These are phyloP conservation scores for Colletotrichum tropicicola DNA, from an alignment of 2,329 filamentous ascomycete genomes.

Conservation along the genomic window DNA sequence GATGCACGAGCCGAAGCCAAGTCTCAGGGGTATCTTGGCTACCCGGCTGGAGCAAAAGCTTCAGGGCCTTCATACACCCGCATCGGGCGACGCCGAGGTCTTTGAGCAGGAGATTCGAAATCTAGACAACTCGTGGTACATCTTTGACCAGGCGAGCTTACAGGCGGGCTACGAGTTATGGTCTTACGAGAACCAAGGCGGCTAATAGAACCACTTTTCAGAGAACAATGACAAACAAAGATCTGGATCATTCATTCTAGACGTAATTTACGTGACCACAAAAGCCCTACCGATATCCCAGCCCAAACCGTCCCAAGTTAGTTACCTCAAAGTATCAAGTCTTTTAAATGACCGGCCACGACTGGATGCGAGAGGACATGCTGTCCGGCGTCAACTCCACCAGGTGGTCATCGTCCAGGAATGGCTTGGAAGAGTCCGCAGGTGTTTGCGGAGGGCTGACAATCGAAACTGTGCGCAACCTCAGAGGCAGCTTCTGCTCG, in stretches of 20 bases:
- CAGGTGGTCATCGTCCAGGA: slow-evolving; percentile 11
- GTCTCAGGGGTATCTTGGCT: slow-evolving; percentile 35
- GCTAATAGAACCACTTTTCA: background rate
- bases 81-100: slow-evolving; percentile 20
- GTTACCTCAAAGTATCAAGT: background rate
- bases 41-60: slow-evolving; percentile 38
- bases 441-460: slow-evolving; percentile 33
- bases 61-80: slow-evolving; percentile 35
- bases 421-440: slow-evolving; percentile 14
- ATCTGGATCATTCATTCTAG: background rate
- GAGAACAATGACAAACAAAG: background rate
- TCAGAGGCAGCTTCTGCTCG: slow-evolving; percentile 52
- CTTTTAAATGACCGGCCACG: slow-evolving; percentile 20
- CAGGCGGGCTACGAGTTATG: slow-evolving; percentile 33
- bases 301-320: background rate
- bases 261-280: background rate
- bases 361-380: slow-evolving; percentile 31
- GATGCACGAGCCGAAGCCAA: slow-evolving; percentile 38
- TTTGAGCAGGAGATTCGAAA: slow-evolving; percentile 24
- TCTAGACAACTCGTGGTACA: slow-evolving; percentile 37
- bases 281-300: background rate
- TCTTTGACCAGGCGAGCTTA: slow-evolving; percentile 37
- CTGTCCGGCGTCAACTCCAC: slow-evolving; percentile 32
- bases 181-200: slow-evolving; percentile 22
- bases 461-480: slow-evolving; percentile 26